Conservation (phyloP, 2,329 filamentous ascomycete genomes). For the Hypoxylon sp. region DNA sequence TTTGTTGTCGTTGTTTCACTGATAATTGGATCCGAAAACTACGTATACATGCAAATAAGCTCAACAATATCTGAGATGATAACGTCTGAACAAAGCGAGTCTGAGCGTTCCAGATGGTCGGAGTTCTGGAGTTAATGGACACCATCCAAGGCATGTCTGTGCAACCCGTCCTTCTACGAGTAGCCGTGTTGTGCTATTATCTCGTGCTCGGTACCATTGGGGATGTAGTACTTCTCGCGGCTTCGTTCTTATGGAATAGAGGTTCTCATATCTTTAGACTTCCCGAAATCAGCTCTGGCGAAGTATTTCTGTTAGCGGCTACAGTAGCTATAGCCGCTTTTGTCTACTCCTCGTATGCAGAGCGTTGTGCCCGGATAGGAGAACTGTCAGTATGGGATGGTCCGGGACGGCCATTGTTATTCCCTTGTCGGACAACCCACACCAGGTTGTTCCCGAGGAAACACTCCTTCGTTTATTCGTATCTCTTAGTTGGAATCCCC, state of each 20-base stretch:
- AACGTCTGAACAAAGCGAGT: constrained; percentile 8
- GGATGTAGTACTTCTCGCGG: constrained; percentile 40
- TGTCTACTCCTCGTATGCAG: constrained; percentile 11
- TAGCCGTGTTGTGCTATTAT: constrained; percentile 39
- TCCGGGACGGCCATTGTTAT: constrained; percentile 65
- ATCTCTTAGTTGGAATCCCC: constrained; percentile 77
- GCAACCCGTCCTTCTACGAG: constrained; percentile 31
- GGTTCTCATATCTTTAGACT: constrained; percentile 12
- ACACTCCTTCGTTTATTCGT: constrained; percentile 79
- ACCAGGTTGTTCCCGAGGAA: constrained; percentile 75
- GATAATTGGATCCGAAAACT: not conserved
- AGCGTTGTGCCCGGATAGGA: constrained; percentile 12
- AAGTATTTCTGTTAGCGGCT: constrained; percentile 16
- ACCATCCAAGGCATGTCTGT: constrained; percentile 27
- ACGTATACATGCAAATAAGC: not conserved
- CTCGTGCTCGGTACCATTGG: constrained; percentile 38
- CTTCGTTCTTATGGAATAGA: constrained; percentile 35
- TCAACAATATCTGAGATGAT: constrained; percentile 2
- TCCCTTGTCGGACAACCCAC: constrained; percentile 77
- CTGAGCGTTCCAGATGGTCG: constrained; percentile 5
- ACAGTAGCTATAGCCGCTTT: constrained; percentile 19
- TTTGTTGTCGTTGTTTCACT: not conserved
- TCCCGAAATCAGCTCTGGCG: constrained; percentile 12
- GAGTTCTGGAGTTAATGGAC: constrained; percentile 27
- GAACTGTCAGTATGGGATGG: constrained; percentile 45